A percentile compares a stretch with the other conserved stretches of the same genome.
phyloP scores from a whole-genome alignment of 768 basidiomycete genomes.

The Trametes maxima region DNA sequence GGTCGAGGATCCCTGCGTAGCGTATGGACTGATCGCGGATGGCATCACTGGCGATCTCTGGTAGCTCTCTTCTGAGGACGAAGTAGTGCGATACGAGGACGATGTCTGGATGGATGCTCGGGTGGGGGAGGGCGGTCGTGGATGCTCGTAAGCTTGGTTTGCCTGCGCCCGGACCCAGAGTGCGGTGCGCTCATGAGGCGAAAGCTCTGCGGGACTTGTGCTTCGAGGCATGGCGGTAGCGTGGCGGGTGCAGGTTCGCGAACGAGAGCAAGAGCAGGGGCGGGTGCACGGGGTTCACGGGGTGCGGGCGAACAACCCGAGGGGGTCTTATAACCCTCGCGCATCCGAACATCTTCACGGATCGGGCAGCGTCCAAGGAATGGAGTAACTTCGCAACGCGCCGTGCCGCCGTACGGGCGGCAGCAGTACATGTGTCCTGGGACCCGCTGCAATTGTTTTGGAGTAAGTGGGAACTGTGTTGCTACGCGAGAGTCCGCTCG shows the following conservation, averaged over 20 bases:
- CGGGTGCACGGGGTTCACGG: background rate
- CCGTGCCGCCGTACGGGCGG: constrained; percentile 1
- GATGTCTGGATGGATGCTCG: constrained; percentile 15
- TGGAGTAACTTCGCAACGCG: constrained; percentile 18
- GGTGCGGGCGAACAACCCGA: constrained; percentile 1
- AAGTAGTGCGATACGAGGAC: constrained; percentile 28
- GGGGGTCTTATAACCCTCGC: constrained; percentile 13
- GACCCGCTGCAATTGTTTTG: constrained; percentile 12
- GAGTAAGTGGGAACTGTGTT: constrained; percentile 2
- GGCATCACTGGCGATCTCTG: constrained; percentile 16
- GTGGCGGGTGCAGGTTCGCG: background rate
- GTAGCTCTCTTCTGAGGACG: constrained; percentile 26
- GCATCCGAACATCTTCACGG: constrained; percentile 1
- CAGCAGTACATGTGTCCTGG: constrained; percentile 5
- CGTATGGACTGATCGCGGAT: constrained; percentile 2
- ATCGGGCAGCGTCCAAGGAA: constrained; percentile 3
- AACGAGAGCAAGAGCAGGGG: too few species aligned
- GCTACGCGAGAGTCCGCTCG: constrained; percentile 12
- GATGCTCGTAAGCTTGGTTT: constrained; percentile 21
- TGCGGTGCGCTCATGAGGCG: constrained; percentile 25
- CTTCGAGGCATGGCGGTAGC: constrained; percentile 15
- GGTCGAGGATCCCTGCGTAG: constrained; percentile 1
- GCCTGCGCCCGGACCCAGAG: constrained; percentile 31
- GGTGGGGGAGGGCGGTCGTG: constrained; percentile 14
- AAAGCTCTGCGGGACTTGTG: constrained; percentile 16